Base-by-base conservation (phyloP, 768 basidiomycete species). In the Tremella mesenterica region DNA sequence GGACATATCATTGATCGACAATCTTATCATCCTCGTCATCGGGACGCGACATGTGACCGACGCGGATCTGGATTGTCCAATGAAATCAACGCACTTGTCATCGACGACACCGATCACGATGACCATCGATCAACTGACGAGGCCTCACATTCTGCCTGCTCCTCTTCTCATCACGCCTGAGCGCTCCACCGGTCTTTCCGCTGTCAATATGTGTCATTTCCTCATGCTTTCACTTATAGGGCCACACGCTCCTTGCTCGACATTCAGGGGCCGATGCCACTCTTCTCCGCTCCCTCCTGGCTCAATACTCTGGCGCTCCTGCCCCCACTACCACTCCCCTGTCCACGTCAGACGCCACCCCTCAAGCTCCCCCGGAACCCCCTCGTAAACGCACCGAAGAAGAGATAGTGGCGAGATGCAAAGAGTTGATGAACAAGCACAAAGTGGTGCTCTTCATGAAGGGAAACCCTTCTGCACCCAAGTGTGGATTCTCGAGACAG, bases 401-500 rank as follows among this genome's bases (percentile, higher is more conserved):
- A 61, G 79, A 86, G 62, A 79, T 93, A 20, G 77, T 79, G 14
- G 69, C 74, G 38, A 79, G 90, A 46, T 80, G 92, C 66, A 76
- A 73, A 14, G 59, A 56, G 41, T 74, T 99, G 53, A 93, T 96
- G 90, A 80, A 79, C 56, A 81, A 87, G 74, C 80, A 79, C 73
- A 77, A 78, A 20, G 83, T 91, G 10, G 84, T 93, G 25, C 65
- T 92, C 53, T 90, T 92, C 78, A 92, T 93, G 88, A 93, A 93
- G 72, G 89, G 89, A 18, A 78, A 75, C 47, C 88, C 88, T 0
- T 79, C 83, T 28, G 76, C 75, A 1, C 89, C 89, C 5, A 81
- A 84, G 52, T 93, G 89, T 61, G 88, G 88, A 1, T 93, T 91
- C 70, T 88, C 86, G 4, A 76, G 83, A 54, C 81, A 84, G 76